Base-by-base conservation (phyloP, 352 stramenopile species). In the Pythium volutum region DNA sequence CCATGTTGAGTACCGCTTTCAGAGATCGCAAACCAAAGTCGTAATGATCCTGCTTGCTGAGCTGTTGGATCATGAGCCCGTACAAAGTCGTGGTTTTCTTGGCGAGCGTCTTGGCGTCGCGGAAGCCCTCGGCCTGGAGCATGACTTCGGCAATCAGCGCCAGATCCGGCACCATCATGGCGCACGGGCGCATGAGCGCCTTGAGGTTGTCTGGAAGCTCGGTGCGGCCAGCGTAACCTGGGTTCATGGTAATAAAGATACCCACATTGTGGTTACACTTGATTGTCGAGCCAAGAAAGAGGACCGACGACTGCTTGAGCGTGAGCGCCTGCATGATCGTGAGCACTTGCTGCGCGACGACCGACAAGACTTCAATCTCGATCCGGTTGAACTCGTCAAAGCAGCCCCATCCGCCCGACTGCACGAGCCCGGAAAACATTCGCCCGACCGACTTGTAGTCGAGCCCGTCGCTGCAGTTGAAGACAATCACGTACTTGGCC, bases 371-470 rank as follows among this genome's bases (percentile, higher is more conserved):
- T 60, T 95, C 87, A 36, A 95, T 93, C 55, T 95, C 79, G 56
- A 96, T 96, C 26, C 87, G 88, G 43, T 96, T 96, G 63, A 97
- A 96, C 59, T 97, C 88, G 50, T 97, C 85, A 57, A 96, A 95
- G 55, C 87, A 96, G 0, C 85, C 86, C 84, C 95, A 98, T 0
- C 93, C 94, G 26, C 95, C 95, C 62, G 89, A 98, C 0, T 87
- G 95, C 22, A 92, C 95, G 14, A 98, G 71, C 0, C 94, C 94
- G 57, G 97, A 97, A 59, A 97, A 97, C 58, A 97, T 97, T 55
- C 97, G 98, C 8, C 87, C 92, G 91, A 98, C 97, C 5, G 91
- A 91, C 14, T 97, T 93, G 67, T 98, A 98, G 67, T 98, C 92
- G 8, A 98, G 71, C 46, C 91, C 91, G 62, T 98, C 91, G 0